Evolutionary conservation across 2,329 filamentous ascomycete genomes (phyloP).

Genomic region (Alternaria solani): DNA sequence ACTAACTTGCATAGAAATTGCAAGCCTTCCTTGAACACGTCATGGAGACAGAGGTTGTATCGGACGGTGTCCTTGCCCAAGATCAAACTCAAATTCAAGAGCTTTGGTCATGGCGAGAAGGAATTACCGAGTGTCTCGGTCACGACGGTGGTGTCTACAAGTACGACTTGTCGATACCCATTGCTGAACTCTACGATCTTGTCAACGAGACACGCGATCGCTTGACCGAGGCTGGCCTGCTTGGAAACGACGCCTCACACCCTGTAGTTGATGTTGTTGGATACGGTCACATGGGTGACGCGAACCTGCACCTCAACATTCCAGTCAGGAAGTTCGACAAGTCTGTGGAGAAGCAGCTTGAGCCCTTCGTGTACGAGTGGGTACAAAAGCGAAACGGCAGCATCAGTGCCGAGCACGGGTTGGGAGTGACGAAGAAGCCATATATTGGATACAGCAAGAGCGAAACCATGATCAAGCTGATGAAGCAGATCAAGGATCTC

Average conservation of each 20-base stretch:
- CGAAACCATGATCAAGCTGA: constrained; percentile 84
- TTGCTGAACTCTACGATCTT: constrained; percentile 84
- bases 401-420: constrained; percentile 95
- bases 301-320: constrained; percentile 93
- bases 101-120: constrained; percentile 93
- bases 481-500: constrained; percentile 93
- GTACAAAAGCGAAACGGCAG: constrained; percentile 86
- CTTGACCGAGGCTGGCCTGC: constrained; percentile 75
- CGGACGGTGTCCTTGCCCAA: constrained; percentile 90
- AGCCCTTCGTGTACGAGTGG: constrained; percentile 99
- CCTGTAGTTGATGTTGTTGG: constrained; percentile 91
- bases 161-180: constrained; percentile 95
- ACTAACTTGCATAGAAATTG: constrained; percentile 70
- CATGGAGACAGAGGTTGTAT: constrained; percentile 85
- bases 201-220: constrained; percentile 84
- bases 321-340: constrained; percentile 84
- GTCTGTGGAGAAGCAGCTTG: constrained; percentile 82
- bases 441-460: constrained; percentile 93
- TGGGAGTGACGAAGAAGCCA: constrained; percentile 94
- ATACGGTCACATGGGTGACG: constrained; percentile 98
- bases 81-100: constrained; percentile 87
- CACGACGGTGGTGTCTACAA: constrained; percentile 98
- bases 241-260: constrained; percentile 74
- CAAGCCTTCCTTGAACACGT: constrained; percentile 90
- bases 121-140: constrained; percentile 85